Base-by-base conservation (phyloP, 495 filamentous ascomycete genomes). In the Astrothelium macrocarpum region DNA sequence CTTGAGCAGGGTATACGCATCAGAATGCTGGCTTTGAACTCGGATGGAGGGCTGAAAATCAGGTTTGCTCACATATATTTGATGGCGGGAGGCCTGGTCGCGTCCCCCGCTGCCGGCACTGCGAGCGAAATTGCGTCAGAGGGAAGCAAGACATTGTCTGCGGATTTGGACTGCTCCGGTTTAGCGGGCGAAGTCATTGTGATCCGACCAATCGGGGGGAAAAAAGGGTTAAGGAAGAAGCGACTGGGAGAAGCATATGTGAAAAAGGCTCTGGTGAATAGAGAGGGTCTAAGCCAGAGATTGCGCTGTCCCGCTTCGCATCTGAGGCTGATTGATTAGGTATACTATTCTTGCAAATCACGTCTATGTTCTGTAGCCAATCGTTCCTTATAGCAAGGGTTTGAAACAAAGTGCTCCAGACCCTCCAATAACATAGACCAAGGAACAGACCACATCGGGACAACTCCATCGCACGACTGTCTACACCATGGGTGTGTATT, bases 401-500 rank as follows among this genome's bases (percentile, higher is more conserved):
- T 9, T 9, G 23, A 12, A 56, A 56, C 49, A 20, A 5, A 39
- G 23, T 56, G 20, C 29, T 56, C 23, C 23, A 56, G 25, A 29
- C 12, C 10, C 10, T n/a, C 45, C 18, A 12, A 49, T 39, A 39
- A 16, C 36, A 39, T 16, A 7, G 16, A 39, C 7, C 36, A 16
- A 39, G 36, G 7, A n/a, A 49, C 45, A 12, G 45, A 20, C 45
- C 5, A 25, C 7, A 56, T 56, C 49, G 20, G 12, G 25, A 28
- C 49, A 56, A 11, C 49, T 56, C 16, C 23, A 26, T 9, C 29
- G 4, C 11, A 56, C 5, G 10, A 2, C 7, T 25, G 25, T 56
- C 25, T 56, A n/a, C 2, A 16, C 25, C 65, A 97, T 97, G 94
- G 84, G 88, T 62, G 88, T 97, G 71, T 97, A 96, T 76, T 91